Evolutionary conservation across 805 yeast species (phyloP).

Genomic region (Candida krabiensis): DNA sequence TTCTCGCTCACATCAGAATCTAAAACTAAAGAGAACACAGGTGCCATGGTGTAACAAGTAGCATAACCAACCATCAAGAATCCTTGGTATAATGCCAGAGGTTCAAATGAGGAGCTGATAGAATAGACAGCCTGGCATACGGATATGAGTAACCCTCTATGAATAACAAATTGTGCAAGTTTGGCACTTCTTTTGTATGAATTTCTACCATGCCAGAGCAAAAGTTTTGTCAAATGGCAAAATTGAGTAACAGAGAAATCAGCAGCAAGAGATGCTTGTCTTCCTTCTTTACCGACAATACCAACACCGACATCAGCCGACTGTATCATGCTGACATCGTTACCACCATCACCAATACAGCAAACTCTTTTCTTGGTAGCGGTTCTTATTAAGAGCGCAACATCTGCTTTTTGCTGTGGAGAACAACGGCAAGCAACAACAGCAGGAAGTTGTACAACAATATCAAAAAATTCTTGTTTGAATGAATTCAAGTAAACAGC

Average conservation of each 20-base stretch:
- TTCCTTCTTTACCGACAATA: conserved; percentile 97
- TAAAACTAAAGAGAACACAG: conserved; percentile 88
- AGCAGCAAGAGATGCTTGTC: conserved; percentile 95
- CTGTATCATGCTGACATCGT: conserved; percentile 98
- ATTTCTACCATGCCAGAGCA: conserved; percentile 98
- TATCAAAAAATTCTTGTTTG: conserved; percentile 70
- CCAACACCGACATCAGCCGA: conserved; percentile 99
- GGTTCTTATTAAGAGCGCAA: conserved; percentile 75
- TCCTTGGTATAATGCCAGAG: conserved; percentile 92
- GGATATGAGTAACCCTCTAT: conserved; percentile 90
- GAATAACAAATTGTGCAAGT: conserved; percentile 92
- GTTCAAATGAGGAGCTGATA: conserved; percentile 83
- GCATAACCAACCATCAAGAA: conserved; percentile 99
- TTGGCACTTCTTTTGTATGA: conserved; percentile 95
- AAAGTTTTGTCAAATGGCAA: conserved; percentile 78
- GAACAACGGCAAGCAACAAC: conserved; percentile 99
- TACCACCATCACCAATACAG: conserved; percentile 99
- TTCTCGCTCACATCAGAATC: conserved; percentile 91
- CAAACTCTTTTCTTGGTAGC: conserved; percentile 88
- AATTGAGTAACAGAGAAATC: conserved; percentile 94
- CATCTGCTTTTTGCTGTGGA: conserved; percentile 98
- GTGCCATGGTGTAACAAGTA: conserved; percentile 96
- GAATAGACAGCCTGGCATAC: conserved; percentile 95
- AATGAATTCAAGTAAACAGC: conserved; percentile 63
- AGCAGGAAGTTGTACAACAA: conserved; percentile 79